Evolutionary conservation across 129 eudicot species (phyloP).

Genomic region (Flaveria robusta): DNA sequence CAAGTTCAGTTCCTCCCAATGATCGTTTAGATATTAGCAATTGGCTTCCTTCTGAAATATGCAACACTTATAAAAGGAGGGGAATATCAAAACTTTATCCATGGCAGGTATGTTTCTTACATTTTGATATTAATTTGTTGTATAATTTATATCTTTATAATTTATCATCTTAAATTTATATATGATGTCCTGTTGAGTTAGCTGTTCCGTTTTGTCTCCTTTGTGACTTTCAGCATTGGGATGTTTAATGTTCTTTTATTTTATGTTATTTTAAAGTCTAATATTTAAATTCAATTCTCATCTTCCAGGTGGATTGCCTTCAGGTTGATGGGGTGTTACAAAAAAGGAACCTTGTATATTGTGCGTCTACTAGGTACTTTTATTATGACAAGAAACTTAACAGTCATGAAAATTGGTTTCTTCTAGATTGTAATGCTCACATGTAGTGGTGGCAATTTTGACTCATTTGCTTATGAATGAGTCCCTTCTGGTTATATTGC

Average conservation of each 20-base stretch:
- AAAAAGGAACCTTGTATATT: constrained; percentile 87
- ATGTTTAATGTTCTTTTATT: not conserved
- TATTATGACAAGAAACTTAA: not conserved
- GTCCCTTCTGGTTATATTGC: not conserved
- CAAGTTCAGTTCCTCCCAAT: constrained; percentile 53
- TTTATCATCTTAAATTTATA: not conserved
- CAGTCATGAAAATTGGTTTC: not conserved
- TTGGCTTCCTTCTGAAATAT: constrained; percentile 91
- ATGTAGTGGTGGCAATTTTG: not conserved
- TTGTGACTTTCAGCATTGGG: not conserved
- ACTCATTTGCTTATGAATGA: not conserved
- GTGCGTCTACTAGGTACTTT: constrained; percentile 94
- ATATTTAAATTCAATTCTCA: constrained; percentile 6
- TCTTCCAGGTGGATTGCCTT: constrained; percentile 91
- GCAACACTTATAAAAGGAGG: constrained; percentile 58
- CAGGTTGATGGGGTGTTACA: constrained; percentile 93
- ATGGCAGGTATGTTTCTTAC: constrained; percentile 73
- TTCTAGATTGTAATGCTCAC: not conserved
- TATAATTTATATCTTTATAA: not conserved
- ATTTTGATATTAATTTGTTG: not conserved
- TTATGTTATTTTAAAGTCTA: not conserved
- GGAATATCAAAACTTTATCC: constrained; percentile 88
- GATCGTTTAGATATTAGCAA: constrained; percentile 63
- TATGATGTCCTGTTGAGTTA: not conserved
- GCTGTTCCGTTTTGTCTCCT: not conserved